Evolutionary conservation across 2,329 filamentous ascomycete species (phyloP), one percentile per base, ranked within the genome.

Genomic region (Pseudonectria foliicola): DNA sequence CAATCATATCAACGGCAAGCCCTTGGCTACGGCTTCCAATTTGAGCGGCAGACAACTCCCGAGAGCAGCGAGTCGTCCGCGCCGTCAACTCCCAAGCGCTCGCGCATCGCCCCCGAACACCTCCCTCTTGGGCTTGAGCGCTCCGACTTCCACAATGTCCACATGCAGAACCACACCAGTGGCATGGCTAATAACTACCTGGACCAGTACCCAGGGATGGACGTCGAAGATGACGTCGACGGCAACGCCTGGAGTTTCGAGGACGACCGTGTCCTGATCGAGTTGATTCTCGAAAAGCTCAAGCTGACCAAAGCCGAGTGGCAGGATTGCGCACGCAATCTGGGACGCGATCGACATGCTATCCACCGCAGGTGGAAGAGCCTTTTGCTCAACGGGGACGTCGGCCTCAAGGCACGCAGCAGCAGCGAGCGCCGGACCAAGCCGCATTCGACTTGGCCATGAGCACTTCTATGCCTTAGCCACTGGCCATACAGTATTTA

Each of bases 251-350:
- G 79, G 79, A 77, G 68, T 39, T 64, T 66, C 3, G 77, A 82
- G 43, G 77, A 82, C 42, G 78, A 82, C 54, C 67, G 75, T 38
- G 65, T 80, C 38, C 64, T 83, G 2, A 74, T 82, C n/a, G 77
- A 82, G 57, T 66, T 82, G 13, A 75, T 83, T 26, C 63, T 82
- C 6, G 76, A 80, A 53, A 82, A 82, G 62, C 65, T 82, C 36
- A 73, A 73, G 58, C 65, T 83, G 14, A 71, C 70, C 46, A 80
- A 76, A 57, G 66, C 69, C 33, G 77, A 82, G 38, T 82, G 77
- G 78, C 74, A 80, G 39, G 77, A 82, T 52, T 82, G 77, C 55
- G 78, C 77, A 28, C 67, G 75, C 39, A 77, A 67, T 45, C 62
- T 82, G 7, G 77, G 78, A 42, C 75, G 71, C 48, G 75, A 80